These are phyloP conservation scores for Sarcodon aspratus DNA, from an alignment of 768 basidiomycete species.

Conservation along the genomic window DNA sequence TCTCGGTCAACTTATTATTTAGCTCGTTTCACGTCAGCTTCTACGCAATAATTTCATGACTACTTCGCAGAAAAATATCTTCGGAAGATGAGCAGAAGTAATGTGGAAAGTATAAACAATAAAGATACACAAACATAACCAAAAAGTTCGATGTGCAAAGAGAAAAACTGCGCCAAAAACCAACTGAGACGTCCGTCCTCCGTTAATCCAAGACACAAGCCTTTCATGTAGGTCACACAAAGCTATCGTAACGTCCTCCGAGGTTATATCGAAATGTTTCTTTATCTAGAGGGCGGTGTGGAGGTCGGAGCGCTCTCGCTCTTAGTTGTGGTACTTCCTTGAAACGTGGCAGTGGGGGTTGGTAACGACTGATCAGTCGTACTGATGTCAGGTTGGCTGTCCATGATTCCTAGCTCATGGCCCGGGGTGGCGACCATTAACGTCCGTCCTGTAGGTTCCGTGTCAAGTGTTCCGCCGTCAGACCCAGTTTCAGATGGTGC, in stretches of 20 bases:
- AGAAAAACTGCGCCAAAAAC: background rate
- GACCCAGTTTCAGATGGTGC: background rate
- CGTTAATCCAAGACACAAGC: background rate
- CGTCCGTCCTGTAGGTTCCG: background rate
- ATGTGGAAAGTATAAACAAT: too few species aligned
- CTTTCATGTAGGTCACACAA: background rate
- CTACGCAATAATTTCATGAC: too few species aligned
- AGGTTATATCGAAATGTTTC: background rate
- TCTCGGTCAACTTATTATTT: too few species aligned
- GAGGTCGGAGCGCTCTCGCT: background rate
- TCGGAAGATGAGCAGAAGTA: too few species aligned
- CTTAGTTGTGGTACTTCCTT: slow-evolving; percentile 29
- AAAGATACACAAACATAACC: too few species aligned
- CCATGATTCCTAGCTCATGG: background rate
- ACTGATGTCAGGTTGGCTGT: slow-evolving; percentile 41
- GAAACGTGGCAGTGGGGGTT: slow-evolving; percentile 50
- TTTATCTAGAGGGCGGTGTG: too few species aligned
- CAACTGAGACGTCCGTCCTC: background rate
- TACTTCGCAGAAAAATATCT: too few species aligned
- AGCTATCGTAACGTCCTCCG: background rate
- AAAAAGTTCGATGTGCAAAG: background rate
- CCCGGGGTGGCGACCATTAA: background rate
- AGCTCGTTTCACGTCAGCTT: too few species aligned
- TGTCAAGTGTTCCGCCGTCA: background rate
- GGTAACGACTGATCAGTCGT: slow-evolving; percentile 61